phyloP scores from a whole-genome alignment of 306 rosid species.

The Gastrolobium bilobum region DNA sequence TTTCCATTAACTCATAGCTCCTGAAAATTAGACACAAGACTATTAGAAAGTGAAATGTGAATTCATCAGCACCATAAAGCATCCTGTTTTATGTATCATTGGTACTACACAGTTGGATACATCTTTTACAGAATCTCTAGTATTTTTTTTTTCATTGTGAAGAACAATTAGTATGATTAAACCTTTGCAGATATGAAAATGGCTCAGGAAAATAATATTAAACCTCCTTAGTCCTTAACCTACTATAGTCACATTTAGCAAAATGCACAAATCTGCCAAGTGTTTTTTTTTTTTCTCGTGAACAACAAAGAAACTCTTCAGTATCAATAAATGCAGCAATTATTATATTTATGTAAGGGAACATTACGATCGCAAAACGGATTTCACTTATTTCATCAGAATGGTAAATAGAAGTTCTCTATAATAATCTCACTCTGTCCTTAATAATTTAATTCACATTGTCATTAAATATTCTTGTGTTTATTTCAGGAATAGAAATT shows the following conservation, averaged over 20 bases:
- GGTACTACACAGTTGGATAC: not conserved
- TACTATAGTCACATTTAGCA: not conserved
- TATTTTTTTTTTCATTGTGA: not conserved
- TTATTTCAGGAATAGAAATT: not conserved
- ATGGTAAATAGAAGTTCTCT: not conserved
- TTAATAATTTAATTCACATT: not conserved
- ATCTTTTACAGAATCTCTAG: not conserved
- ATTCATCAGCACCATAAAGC: slow-evolving; percentile 13
- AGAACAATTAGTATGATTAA: not conserved
- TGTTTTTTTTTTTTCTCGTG: not conserved
- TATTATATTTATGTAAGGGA: not conserved
- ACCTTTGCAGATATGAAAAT: not conserved
- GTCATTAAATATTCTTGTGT: not conserved
- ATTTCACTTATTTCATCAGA: not conserved
- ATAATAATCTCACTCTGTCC: not conserved
- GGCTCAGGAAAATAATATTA: no score
- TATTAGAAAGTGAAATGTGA: slow-evolving; percentile 19
- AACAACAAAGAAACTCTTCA: not conserved
- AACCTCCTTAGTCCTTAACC: not conserved
- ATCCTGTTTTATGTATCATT: slow-evolving; percentile 34
- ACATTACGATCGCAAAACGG: not conserved
- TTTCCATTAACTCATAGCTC: slow-evolving; percentile 95
- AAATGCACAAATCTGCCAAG: slow-evolving; percentile 1
- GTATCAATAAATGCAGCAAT: not conserved
- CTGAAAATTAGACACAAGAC: slow-evolving; percentile 54